Conservation (phyloP, 345 rosid genomes). For the Carallia brachiata region DNA sequence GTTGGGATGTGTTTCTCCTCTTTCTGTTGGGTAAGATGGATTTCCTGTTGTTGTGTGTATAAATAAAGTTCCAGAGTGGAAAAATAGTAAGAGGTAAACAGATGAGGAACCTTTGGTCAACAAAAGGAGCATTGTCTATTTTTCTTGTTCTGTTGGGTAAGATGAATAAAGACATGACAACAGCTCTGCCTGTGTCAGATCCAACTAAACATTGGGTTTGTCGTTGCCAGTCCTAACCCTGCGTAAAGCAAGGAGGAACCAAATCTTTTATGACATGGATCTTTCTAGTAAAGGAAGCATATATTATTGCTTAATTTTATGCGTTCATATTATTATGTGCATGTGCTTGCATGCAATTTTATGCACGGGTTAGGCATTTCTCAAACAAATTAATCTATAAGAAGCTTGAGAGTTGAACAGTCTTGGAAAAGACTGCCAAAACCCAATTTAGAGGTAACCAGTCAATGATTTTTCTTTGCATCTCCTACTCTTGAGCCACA, state of each 20-base stretch:
- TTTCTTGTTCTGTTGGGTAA: too few relatives aligned
- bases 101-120: too few relatives aligned
- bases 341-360: not conserved
- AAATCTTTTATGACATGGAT: too few relatives aligned
- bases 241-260: too few relatives aligned
- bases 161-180: too few relatives aligned
- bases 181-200: not conserved
- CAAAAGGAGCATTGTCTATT: too few relatives aligned
- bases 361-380: not conserved
- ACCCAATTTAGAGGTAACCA: not conserved
- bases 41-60: too few relatives aligned
- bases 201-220: slow-evolving; percentile 8
- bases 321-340: not conserved
- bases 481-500: not conserved
- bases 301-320: not conserved
- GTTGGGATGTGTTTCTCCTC: slow-evolving; percentile 99
- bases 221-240: too few relatives aligned
- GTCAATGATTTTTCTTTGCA: not conserved
- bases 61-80: too few relatives aligned
- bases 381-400: not conserved
- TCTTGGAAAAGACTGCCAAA: not conserved
- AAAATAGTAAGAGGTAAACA: too few relatives aligned
- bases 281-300: not conserved
- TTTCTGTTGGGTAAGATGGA: slow-evolving; percentile 44
- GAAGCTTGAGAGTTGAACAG: not conserved